Evolutionary conservation across 441 rosid genomes (phyloP).

Genomic region (Manihot esculenta): DNA sequence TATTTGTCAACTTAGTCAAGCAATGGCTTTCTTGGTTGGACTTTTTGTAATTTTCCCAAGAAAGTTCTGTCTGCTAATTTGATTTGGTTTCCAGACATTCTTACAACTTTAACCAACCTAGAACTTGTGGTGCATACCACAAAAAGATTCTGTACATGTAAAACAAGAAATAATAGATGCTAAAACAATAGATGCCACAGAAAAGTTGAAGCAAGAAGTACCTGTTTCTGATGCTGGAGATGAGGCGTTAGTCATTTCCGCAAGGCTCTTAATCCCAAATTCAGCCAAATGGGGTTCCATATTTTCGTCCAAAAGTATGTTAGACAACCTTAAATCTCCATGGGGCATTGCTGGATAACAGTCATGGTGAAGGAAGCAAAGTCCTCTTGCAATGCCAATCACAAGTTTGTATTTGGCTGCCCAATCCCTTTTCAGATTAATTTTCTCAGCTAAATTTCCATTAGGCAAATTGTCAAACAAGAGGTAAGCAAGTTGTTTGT

Average conservation of each 20-base stretch:
- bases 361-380: constrained; percentile 88
- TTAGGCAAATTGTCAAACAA: constrained; percentile 74
- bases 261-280: constrained; percentile 60
- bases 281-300: constrained; percentile 77
- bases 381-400: constrained; percentile 74
- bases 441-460: constrained; percentile 67
- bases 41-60: neutral
- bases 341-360: constrained; percentile 87
- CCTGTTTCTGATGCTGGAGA: constrained; percentile 51
- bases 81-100: constrained; percentile 10
- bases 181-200: constrained; percentile 3
- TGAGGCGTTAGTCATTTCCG: constrained; percentile 42
- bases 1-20: neutral
- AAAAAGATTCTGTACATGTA: neutral
- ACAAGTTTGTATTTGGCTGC: constrained; percentile 54
- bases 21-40: constrained; percentile 8
- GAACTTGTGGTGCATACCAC: neutral
- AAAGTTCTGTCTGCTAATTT: neutral
- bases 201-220: constrained; percentile 23
- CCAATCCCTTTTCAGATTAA: constrained; percentile 61
- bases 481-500: constrained; percentile 64
- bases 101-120: neutral
- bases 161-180: no score
- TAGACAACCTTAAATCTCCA: constrained; percentile 73
- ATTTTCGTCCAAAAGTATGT: constrained; percentile 61